Evolutionary conservation across 2,329 filamentous ascomycete species (phyloP), one percentile per base, ranked within the genome.

Genomic region (Stachybotrys elegans): DNA sequence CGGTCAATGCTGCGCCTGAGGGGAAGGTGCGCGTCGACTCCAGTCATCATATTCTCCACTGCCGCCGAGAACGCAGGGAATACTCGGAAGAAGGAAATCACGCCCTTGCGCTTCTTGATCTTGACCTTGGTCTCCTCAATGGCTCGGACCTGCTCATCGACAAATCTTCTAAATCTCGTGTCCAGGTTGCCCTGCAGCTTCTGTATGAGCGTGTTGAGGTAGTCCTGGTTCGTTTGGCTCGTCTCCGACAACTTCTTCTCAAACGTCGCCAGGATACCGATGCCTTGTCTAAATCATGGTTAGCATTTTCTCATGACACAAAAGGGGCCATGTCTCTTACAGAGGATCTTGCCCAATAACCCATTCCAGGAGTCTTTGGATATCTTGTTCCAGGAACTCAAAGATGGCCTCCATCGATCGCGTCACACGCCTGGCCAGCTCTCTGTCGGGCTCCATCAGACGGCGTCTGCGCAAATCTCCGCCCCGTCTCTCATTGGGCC

Each of bases 71-170:
- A 96, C 47, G 84, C 73, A 1, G 92, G 93, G 72, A 97, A 97
- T 32, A 92, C 85, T 51, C 88, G 87, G 72, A 97, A 92, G 65
- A 97, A 97, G 14, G 84, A 84, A 56, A 97, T 96, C 45, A 98
- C 88, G 11, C 93, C 92, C 69, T 94, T 96, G 53, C 93, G 86
- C 73, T 97, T 97, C 73, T 95, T 96, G 67, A 96, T 90, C 72
- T 96, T 96, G 63, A 98, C 92, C 67, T 97, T 97, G 31, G 91
- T 97, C 49, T 97, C 93, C 67, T 97, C 93, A 51, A 97, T 95
- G 5, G 90, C 91, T 21, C 88, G 87, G 47, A 97, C 86, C 62
- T 98, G 93, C 51, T 95, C 89, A 53, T 97, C 92, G 8, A 97
- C 82, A 56, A 97, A 96, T 50, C 88, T 89, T 48, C 78, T 83